These are phyloP conservation scores for Leishmania aethiopica DNA, from an alignment of 208 protist species.

Conservation along the genomic window DNA sequence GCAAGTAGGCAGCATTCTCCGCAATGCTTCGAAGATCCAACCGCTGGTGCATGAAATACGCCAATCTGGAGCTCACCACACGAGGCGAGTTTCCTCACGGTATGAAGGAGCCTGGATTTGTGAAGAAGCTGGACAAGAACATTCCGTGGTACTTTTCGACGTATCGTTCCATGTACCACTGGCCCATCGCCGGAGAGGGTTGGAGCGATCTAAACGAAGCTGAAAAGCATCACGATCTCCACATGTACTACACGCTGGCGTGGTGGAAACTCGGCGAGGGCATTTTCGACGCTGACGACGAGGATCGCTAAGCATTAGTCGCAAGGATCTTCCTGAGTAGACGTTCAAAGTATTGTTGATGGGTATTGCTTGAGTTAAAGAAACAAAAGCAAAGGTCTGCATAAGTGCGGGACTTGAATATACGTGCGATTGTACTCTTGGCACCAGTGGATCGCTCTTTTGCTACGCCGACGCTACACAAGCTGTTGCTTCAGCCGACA, in stretches of 20 bases:
- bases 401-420: background rate
- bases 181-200: conserved; percentile 84
- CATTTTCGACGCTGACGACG: conserved; percentile 86
- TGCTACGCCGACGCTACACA: background rate
- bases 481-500: background rate
- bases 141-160: conserved; percentile 93
- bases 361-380: too few relatives aligned
- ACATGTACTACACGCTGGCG: conserved; percentile 92
- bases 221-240: conserved; percentile 87
- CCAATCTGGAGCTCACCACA: conserved; percentile 84
- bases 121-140: conserved; percentile 90
- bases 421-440: background rate
- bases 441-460: background rate
- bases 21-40: conserved; percentile 53
- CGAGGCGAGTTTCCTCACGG: conserved; percentile 90
- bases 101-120: conserved; percentile 89
- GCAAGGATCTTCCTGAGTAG: background rate
- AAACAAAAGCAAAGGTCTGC: background rate
- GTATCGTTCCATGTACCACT: conserved; percentile 91
- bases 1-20: background rate
- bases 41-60: conserved; percentile 74
- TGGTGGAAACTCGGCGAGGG: conserved; percentile 92
- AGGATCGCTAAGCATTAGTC: conserved; percentile 44
- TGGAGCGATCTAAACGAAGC: conserved; percentile 88
- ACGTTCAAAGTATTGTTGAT: background rate